These are phyloP conservation scores for Populus hybrid DNA, from an alignment of 441 rosid species.

Conservation along the genomic window DNA sequence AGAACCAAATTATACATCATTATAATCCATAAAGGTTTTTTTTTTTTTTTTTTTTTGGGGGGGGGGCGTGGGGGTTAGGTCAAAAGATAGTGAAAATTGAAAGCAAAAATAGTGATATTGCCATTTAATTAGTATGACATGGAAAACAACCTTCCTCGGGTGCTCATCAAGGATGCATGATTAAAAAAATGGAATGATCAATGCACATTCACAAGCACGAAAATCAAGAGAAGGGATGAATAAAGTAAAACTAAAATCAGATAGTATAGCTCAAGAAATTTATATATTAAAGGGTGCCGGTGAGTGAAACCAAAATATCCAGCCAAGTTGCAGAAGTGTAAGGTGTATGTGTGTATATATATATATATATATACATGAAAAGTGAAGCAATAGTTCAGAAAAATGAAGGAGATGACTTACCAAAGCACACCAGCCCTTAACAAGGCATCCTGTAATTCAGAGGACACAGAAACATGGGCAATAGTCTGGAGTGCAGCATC, in stretches of 20 bases:
- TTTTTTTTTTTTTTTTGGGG: too few relatives aligned
- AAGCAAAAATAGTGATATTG: neutral
- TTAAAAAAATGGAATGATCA: neutral
- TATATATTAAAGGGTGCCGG: neutral
- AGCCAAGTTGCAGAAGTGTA: neutral
- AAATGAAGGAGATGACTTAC: constrained; percentile 40
- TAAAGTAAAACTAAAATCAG: neutral
- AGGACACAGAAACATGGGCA: constrained; percentile 77
- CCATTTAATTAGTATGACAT: neutral
- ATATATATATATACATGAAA: neutral
- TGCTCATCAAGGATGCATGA: neutral
- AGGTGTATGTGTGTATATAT: neutral
- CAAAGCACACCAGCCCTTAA: constrained; percentile 93
- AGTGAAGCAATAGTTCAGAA: neutral
- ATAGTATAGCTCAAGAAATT: neutral
- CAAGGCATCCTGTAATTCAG: constrained; percentile 81
- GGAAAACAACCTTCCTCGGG: neutral
- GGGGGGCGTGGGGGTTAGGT: neutral
- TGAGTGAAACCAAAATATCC: neutral
- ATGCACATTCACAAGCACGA: neutral
- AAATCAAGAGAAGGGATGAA: neutral
- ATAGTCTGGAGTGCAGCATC: constrained; percentile 93
- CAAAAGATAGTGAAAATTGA: neutral
- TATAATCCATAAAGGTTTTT: neutral
- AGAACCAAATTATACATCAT: too few relatives aligned